Evolutionary conservation across 208 protist genomes (phyloP).

Genomic region (Crithidia sp.): DNA sequence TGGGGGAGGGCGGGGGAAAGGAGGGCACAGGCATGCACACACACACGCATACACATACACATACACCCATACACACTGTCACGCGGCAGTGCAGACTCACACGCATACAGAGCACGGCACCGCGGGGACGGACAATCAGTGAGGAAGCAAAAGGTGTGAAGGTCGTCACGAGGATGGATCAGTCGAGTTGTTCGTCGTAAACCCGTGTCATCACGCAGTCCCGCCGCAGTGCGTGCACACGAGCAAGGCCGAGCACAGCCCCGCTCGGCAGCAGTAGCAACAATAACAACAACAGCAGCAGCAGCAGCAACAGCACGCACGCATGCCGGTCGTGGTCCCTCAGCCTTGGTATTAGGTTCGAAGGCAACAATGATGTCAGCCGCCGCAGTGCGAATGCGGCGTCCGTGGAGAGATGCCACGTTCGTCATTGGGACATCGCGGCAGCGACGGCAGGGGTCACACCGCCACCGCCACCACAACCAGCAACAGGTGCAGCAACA

Average conservation of each 20-base stretch:
- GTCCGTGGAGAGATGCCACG: too few species aligned
- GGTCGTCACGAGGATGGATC: constrained; percentile 18
- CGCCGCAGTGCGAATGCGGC: not conserved
- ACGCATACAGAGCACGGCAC: not conserved
- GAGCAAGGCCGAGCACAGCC: too few species aligned
- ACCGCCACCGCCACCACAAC: too few species aligned
- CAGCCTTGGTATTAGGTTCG: constrained; percentile 15
- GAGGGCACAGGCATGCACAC: not conserved
- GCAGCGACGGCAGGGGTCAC: too few species aligned
- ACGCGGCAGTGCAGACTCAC: not conserved
- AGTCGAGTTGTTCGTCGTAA: constrained; percentile 35
- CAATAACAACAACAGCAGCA: too few species aligned
- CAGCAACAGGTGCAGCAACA: too few species aligned
- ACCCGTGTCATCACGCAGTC: constrained; percentile 33
- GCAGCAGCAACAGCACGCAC: too few species aligned
- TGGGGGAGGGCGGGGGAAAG: too few species aligned
- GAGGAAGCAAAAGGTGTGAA: constrained; percentile 4
- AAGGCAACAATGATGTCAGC: constrained; percentile 20
- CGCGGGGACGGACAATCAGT: constrained; percentile 23
- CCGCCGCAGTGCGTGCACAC: not conserved
- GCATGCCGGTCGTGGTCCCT: too few species aligned
- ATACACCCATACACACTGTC: not conserved
- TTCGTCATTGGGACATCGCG: too few species aligned
- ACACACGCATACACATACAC: not conserved
- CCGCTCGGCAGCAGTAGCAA: not conserved